phyloP scores from a whole-genome alignment of 2,329 filamentous ascomycete genomes.

The Sporothrix schenckii region DNA sequence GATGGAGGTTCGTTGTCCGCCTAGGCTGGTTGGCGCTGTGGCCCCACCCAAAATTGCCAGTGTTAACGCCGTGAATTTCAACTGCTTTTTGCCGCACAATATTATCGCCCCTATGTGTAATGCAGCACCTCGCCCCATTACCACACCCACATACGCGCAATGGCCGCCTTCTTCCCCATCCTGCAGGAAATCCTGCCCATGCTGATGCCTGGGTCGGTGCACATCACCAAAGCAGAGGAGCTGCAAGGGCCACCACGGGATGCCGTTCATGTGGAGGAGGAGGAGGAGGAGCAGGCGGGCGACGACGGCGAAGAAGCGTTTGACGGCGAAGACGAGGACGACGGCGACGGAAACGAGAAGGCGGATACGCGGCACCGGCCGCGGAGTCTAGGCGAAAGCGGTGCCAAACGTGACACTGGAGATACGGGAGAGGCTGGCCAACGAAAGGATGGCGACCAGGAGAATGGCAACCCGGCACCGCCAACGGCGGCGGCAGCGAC shows the following conservation, averaged over 20 bases:
- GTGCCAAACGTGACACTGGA: background rate
- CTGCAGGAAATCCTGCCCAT: slow-evolving; percentile 63
- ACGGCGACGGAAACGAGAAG: background rate
- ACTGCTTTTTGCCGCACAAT: too few relatives aligned
- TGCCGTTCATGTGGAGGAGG: slow-evolving; percentile 20
- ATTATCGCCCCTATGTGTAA: too few relatives aligned
- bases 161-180: slow-evolving; percentile 59
- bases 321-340: background rate
- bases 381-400: background rate
- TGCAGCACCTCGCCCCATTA: background rate
- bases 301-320: slow-evolving; percentile 43
- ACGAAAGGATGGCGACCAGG: background rate
- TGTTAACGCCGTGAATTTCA: background rate
- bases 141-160: slow-evolving; percentile 36
- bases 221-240: slow-evolving; percentile 55
- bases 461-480: background rate
- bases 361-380: background rate
- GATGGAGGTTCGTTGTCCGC: too few relatives aligned
- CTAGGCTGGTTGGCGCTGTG: background rate
- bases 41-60: background rate
- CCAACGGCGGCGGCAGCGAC: background rate
- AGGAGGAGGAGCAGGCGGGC: background rate
- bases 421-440: background rate
- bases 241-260: slow-evolving; percentile 10
- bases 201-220: slow-evolving; percentile 61